These are phyloP conservation scores for Glaciozyma antarctica DNA, from an alignment of 768 basidiomycete genomes.

Conservation along the genomic window DNA sequence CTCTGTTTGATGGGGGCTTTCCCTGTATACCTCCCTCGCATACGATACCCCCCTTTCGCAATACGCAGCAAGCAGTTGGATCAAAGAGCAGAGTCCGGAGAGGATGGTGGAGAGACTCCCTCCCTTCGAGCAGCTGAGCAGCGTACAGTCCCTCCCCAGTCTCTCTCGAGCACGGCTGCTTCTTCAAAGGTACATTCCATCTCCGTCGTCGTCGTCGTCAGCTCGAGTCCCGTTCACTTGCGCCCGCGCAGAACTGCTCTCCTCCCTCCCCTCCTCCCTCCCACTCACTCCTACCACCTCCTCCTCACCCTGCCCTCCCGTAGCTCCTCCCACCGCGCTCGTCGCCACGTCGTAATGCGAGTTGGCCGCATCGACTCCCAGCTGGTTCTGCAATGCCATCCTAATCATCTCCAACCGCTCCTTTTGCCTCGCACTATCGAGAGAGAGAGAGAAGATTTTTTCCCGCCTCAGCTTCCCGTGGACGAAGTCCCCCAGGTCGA, in stretches of 20 bases:
- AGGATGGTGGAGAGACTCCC: too few relatives aligned
- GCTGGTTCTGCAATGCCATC: conserved; percentile 17
- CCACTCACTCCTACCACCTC: neutral
- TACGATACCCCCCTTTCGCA: too few relatives aligned
- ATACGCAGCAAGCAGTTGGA: too few relatives aligned
- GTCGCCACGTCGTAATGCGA: conserved; percentile 15
- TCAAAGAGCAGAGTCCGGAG: too few relatives aligned
- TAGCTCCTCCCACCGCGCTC: neutral
- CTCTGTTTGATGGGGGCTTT: neutral
- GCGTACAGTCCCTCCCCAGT: too few relatives aligned
- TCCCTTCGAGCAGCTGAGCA: too few relatives aligned
- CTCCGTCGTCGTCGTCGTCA: neutral
- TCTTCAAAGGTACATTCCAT: conserved; percentile 23
- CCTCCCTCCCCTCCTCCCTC: neutral
- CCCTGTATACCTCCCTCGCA: too few relatives aligned
- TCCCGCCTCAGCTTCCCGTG: neutral
- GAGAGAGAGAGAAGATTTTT: neutral
- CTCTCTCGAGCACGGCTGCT: neutral
- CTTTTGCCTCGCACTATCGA: conserved; percentile 17
- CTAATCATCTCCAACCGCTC: conserved; percentile 26
- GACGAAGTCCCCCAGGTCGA: neutral
- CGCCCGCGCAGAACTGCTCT: neutral
- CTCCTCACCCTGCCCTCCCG: neutral
- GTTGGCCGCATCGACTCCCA: conserved; percentile 25
- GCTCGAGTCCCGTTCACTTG: neutral